These are phyloP conservation scores for Fragaria ananassa DNA, from an alignment of 306 rosid species.

Conservation along the genomic window DNA sequence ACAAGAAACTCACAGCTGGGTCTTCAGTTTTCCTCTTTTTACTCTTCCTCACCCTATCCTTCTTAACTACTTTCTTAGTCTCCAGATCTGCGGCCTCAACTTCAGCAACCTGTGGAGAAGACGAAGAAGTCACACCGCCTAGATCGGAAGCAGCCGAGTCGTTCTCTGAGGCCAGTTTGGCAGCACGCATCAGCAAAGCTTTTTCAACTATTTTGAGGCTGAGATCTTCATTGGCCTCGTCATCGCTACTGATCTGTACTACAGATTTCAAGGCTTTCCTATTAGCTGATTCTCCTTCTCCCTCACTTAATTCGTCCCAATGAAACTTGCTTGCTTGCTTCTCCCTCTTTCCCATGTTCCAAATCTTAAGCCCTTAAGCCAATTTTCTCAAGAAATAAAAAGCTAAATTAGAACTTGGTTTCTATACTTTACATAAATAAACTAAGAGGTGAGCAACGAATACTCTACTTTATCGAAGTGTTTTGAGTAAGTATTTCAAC, in stretches of 20 bases:
- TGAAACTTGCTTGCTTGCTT: conserved; percentile 38
- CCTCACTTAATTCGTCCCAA: conserved; percentile 28
- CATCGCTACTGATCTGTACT: conserved; percentile 38
- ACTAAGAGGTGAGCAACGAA: not conserved
- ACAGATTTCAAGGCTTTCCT: conserved; percentile 20
- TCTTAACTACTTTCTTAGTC: conserved; percentile 23
- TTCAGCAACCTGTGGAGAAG: conserved; percentile 19
- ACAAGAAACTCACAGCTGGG: conserved; percentile 38
- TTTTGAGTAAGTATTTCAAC: no score
- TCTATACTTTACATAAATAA: not conserved
- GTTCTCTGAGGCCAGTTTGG: conserved; percentile 24
- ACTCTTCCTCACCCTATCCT: conserved; percentile 26
- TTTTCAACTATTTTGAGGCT: conserved; percentile 65
- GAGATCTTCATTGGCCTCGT: conserved; percentile 74
- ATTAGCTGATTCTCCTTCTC: conserved; percentile 10
- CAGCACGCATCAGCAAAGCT: conserved; percentile 46
- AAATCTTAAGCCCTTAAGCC: not conserved
- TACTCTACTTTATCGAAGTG: not conserved
- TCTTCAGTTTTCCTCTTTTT: conserved; percentile 39
- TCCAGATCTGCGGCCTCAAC: conserved; percentile 11
- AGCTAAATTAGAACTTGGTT: conserved; percentile 17
- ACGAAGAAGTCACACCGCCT: conserved; percentile 15
- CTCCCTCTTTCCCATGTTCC: conserved; percentile 46
- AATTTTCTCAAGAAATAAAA: conserved; percentile 3
- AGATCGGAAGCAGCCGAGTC: not conserved